phyloP scores from a whole-genome alignment of 345 rosid genomes.

The Leavenworthia alabamica region DNA sequence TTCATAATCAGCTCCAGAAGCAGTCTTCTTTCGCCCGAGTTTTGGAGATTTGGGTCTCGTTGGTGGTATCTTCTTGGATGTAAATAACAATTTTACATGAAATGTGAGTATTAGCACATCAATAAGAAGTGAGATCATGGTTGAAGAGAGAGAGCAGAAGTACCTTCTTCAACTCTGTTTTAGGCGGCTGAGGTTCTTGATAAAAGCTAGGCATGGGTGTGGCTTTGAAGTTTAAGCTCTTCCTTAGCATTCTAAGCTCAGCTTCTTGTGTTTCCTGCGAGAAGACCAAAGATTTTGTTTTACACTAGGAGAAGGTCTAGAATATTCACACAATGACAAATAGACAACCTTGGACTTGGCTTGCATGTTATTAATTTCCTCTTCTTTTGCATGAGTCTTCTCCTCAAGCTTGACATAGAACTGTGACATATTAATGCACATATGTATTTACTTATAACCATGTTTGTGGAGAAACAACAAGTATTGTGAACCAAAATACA shows the following conservation, averaged over 20 bases:
- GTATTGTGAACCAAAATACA: conserved; percentile 16
- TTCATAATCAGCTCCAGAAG: conserved; percentile 36
- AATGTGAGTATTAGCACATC: neutral
- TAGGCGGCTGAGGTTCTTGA: conserved; percentile 89
- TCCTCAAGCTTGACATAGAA: conserved; percentile 94
- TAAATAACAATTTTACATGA: neutral
- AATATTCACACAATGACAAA: neutral
- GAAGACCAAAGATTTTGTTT: neutral
- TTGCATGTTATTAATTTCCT: conserved; percentile 66
- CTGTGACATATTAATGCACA: conserved; percentile 37
- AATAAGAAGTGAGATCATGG: neutral
- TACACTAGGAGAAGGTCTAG: neutral
- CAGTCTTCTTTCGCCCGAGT: conserved; percentile 82
- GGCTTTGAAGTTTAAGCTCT: conserved; percentile 90
- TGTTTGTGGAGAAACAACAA: neutral
- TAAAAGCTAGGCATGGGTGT: conserved; percentile 98
- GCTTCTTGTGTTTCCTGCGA: conserved; percentile 93
- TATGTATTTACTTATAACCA: neutral
- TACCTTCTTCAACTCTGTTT: conserved; percentile 87
- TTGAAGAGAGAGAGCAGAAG: conserved; percentile 12
- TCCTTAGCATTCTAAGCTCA: conserved; percentile 82
- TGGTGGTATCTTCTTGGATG: conserved; percentile 64
- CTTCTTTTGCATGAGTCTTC: conserved; percentile 92
- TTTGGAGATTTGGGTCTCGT: conserved; percentile 98
- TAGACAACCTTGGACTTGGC: conserved; percentile 82